These are phyloP conservation scores for Fusarium fracticaudum DNA, from an alignment of 2,329 filamentous ascomycete genomes.

Conservation along the genomic window DNA sequence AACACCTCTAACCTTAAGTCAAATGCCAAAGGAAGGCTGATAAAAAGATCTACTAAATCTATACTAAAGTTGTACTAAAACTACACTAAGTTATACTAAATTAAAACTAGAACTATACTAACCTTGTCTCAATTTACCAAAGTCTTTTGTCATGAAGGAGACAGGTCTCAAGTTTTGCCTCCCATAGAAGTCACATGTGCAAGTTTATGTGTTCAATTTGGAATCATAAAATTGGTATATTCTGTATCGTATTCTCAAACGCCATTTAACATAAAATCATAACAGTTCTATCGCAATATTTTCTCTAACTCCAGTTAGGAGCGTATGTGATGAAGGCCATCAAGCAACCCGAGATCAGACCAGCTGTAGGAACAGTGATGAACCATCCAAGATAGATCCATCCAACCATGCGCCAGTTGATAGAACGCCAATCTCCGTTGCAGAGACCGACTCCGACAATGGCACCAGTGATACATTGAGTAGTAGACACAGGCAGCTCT, in stretches of 20 bases:
- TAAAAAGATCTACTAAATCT: no score
- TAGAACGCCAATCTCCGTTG: conserved; percentile 65
- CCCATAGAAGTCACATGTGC: no score
- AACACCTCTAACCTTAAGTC: rapidly evolving
- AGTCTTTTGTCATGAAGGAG: no score
- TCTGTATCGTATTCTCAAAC: neutral
- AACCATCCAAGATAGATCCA: conserved; percentile 70
- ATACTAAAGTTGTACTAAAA: no score
- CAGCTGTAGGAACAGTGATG: conserved; percentile 66
- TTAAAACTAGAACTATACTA: no score
- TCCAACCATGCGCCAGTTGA: conserved; percentile 71
- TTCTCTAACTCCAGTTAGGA: conserved; percentile 55
- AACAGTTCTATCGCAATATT: neutral
- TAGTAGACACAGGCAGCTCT: conserved; percentile 71
- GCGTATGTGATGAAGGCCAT: conserved; percentile 72
- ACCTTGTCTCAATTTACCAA: no score
- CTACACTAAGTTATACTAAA: no score
- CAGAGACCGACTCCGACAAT: conserved; percentile 71
- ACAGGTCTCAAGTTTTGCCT: no score
- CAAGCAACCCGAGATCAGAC: conserved; percentile 65
- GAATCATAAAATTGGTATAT: neutral
- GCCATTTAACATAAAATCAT: neutral
- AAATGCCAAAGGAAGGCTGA: no score
- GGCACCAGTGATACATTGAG: conserved; percentile 71
- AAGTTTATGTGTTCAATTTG: neutral